Percentiles rank a stretch among this genome's conserved stretches.
phyloP scores from a whole-genome alignment of 2,329 filamentous ascomycete genomes.

The Claviceps digitariae region DNA sequence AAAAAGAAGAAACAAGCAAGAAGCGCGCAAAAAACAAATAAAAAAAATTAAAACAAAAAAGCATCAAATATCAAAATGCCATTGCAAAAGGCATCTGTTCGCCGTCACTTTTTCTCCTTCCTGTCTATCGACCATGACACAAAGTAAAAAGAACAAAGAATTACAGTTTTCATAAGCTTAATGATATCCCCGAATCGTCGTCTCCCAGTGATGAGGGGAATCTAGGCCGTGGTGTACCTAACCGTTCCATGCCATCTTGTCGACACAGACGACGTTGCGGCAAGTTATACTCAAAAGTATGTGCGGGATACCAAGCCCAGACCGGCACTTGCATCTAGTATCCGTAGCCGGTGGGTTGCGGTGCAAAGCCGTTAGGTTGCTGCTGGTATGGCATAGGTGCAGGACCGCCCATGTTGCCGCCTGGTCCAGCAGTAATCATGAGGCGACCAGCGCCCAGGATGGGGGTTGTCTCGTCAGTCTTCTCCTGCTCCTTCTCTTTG shows the following conservation, averaged over 20 bases:
- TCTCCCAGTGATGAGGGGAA: background rate
- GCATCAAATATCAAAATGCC: background rate
- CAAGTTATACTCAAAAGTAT: background rate
- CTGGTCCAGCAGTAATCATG: slow-evolving; percentile 89
- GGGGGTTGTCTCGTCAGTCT: slow-evolving; percentile 84
- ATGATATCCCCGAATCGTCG: slow-evolving; percentile 13
- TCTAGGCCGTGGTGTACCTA: background rate
- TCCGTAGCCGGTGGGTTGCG: slow-evolving; percentile 72
- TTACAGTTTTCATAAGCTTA: slow-evolving; percentile 9
- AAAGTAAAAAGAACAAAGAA: background rate
- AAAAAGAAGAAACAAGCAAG: no score
- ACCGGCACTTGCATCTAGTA: slow-evolving; percentile 31
- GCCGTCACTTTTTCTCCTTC: slow-evolving; percentile 1
- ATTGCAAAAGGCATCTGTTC: background rate
- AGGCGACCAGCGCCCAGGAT: slow-evolving; percentile 80
- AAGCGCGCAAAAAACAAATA: no score
- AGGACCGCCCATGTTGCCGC: slow-evolving; percentile 33
- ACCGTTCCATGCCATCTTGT: background rate
- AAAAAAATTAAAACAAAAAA: background rate
- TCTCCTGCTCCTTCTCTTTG: slow-evolving; percentile 57
- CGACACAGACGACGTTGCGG: background rate
- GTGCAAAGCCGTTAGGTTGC: slow-evolving; percentile 77
- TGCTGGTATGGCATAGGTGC: slow-evolving; percentile 55
- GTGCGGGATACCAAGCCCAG: slow-evolving; percentile 13
- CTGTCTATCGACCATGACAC: slow-evolving; percentile 1